Percentiles rank a stretch among this genome's conserved stretches.
Conservation (phyloP, 1,284 basidiomycete genomes). For the Rhodotorula sp. region DNA sequence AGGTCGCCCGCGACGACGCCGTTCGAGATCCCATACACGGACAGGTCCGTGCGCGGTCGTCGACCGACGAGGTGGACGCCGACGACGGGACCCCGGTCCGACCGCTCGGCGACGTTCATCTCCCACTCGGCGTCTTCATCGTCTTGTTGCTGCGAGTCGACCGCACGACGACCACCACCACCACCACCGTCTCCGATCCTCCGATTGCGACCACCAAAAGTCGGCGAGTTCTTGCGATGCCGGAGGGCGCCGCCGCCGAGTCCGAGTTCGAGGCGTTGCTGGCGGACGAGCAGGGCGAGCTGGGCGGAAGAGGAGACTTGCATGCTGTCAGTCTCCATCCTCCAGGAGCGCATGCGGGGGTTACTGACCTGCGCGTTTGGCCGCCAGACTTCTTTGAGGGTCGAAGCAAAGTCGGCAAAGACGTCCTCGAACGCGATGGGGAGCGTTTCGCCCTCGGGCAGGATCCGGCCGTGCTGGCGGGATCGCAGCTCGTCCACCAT, state of each 20-base stretch:
- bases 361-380: constrained; percentile 29
- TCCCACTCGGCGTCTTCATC: constrained; percentile 28
- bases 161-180: background rate
- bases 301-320: background rate
- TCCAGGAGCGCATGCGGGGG: background rate
- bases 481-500: constrained; percentile 19
- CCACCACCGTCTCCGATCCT: background rate
- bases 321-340: background rate
- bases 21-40: constrained; percentile 3
- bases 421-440: constrained; percentile 30
- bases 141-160: constrained; percentile 1
- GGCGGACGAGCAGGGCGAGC: constrained; percentile 25
- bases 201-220: constrained; percentile 26
- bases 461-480: constrained; percentile 7
- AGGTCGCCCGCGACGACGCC: constrained; percentile 5
- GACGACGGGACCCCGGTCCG: constrained; percentile 36
- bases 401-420: constrained; percentile 25
- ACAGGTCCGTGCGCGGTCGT: background rate
- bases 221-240: constrained; percentile 37
- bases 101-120: constrained; percentile 22
- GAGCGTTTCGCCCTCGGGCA: constrained; percentile 36
- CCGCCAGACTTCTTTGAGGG: constrained; percentile 34
- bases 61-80: constrained; percentile 22
- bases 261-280: constrained; percentile 38
- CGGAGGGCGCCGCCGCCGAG: constrained; percentile 33